phyloP scores from a whole-genome alignment of 352 stramenopile species.

The Phytophthora idaei region DNA sequence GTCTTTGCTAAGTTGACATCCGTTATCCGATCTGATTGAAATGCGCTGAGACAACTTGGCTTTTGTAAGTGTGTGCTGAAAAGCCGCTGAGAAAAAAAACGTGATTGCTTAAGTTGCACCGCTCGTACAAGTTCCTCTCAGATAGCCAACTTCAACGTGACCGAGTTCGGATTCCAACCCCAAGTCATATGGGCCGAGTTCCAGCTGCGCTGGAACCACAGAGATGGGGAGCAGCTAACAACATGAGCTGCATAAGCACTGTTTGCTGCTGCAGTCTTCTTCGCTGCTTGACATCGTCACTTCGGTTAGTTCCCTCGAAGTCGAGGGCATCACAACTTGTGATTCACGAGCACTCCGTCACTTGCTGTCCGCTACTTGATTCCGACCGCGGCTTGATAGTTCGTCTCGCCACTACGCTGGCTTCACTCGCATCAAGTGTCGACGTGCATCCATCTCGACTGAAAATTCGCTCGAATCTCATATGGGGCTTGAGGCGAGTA shows the following conservation, averaged over 20 bases:
- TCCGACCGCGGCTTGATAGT: neutral
- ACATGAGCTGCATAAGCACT: slow-evolving; percentile 4
- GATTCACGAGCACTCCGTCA: slow-evolving; percentile 3
- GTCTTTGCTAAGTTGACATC: slow-evolving; percentile 26
- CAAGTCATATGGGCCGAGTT: slow-evolving; percentile 10
- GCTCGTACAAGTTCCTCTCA: slow-evolving; percentile 21
- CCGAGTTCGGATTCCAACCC: slow-evolving; percentile 14
- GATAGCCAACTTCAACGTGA: slow-evolving; percentile 22
- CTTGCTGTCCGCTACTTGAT: slow-evolving; percentile 4
- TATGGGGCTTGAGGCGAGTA: slow-evolving; percentile 20
- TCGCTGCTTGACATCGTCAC: slow-evolving; percentile 1
- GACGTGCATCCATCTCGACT: slow-evolving; percentile 16
- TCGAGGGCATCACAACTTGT: neutral
- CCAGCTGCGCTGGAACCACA: slow-evolving; percentile 35
- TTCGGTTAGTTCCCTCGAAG: slow-evolving; percentile 6
- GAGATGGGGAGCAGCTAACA: slow-evolving; percentile 13
- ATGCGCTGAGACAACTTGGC: neutral
- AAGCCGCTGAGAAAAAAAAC: slow-evolving; percentile 14
- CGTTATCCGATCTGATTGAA: slow-evolving; percentile 25
- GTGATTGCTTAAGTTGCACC: slow-evolving; percentile 3
- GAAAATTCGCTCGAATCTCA: slow-evolving; percentile 33
- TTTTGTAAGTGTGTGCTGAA: slow-evolving; percentile 22
- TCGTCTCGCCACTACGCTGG: neutral
- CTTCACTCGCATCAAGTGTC: slow-evolving; percentile 3
- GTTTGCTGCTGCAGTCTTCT: slow-evolving; percentile 3